Percentiles rank a stretch among this genome's conserved stretches.
Evolutionary conservation across 176 grass and related monocot species (phyloP).

Genomic region (Musa beccarii): DNA sequence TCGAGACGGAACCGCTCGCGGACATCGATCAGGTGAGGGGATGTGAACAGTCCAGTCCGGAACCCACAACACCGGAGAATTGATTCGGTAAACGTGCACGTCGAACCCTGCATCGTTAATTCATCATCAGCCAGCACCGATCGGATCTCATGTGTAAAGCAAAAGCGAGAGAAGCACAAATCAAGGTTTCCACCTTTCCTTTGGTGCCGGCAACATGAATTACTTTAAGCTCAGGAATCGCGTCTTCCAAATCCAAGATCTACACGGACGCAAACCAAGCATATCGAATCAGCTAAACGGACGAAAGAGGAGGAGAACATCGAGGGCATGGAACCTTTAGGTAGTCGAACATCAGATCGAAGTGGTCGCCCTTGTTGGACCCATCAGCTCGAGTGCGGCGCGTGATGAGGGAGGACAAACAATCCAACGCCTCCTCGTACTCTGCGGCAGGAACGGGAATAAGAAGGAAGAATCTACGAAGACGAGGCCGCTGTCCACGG

Average conservation of each 20-base stretch:
- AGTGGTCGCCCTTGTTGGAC: conserved; percentile 55
- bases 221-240: conserved; percentile 56
- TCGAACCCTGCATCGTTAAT: conserved; percentile 47
- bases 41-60: conserved; percentile 78
- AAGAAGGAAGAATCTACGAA: background rate
- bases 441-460: background rate
- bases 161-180: background rate
- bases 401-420: conserved; percentile 74
- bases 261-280: conserved; percentile 11
- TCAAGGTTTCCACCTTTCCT: conserved; percentile 50
- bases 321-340: conserved; percentile 38
- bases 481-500: background rate
- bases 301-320: background rate
- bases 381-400: conserved; percentile 55
- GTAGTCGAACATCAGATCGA: conserved; percentile 78
- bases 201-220: conserved; percentile 93
- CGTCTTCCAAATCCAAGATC: conserved; percentile 77
- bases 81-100: conserved; percentile 78
- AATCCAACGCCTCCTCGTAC: conserved; percentile 68
- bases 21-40: conserved; percentile 86
- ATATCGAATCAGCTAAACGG: background rate
- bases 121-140: conserved; percentile 1
- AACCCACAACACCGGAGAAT: conserved; percentile 80
- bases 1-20: conserved; percentile 70
- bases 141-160: background rate